Evolutionary conservation across 805 yeast species (phyloP).

Genomic region (Cyberlindnera galapagoensis): DNA sequence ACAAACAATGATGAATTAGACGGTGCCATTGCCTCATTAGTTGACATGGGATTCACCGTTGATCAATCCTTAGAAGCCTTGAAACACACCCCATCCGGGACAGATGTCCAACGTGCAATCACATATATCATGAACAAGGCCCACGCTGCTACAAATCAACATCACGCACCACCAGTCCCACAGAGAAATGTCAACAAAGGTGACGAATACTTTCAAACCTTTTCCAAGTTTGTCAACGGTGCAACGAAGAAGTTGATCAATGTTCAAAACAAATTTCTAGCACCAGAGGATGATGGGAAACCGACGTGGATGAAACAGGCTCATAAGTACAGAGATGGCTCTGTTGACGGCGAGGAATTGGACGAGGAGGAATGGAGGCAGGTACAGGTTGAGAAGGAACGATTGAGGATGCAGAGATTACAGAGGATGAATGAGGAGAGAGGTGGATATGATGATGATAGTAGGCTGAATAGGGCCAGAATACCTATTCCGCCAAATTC

Average conservation of each 20-base stretch:
- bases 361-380: too few relatives aligned
- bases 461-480: too few relatives aligned
- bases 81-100: slow-evolving; percentile 41
- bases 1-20: slow-evolving; percentile 29
- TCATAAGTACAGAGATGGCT: slow-evolving; percentile 34
- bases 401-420: too few relatives aligned
- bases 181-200: slow-evolving; percentile 3
- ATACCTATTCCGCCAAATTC: too few relatives aligned
- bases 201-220: slow-evolving; percentile 16
- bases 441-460: too few relatives aligned
- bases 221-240: slow-evolving; percentile 17
- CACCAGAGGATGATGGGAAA: slow-evolving; percentile 26
- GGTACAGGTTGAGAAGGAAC: too few relatives aligned
- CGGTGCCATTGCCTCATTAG: slow-evolving; percentile 54
- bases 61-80: slow-evolving; percentile 58
- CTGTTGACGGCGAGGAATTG: slow-evolving; percentile 28
- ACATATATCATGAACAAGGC: slow-evolving; percentile 58
- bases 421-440: too few relatives aligned
- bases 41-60: slow-evolving; percentile 74
- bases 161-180: slow-evolving; percentile 19
- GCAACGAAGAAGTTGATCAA: slow-evolving; percentile 20
- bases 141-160: slow-evolving; percentile 33
- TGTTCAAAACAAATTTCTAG: slow-evolving; percentile 27
- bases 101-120: slow-evolving; percentile 59
- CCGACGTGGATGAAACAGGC: slow-evolving; percentile 79